phyloP scores from a whole-genome alignment of 208 protist genomes.

The Wallacemonas rigidus region DNA sequence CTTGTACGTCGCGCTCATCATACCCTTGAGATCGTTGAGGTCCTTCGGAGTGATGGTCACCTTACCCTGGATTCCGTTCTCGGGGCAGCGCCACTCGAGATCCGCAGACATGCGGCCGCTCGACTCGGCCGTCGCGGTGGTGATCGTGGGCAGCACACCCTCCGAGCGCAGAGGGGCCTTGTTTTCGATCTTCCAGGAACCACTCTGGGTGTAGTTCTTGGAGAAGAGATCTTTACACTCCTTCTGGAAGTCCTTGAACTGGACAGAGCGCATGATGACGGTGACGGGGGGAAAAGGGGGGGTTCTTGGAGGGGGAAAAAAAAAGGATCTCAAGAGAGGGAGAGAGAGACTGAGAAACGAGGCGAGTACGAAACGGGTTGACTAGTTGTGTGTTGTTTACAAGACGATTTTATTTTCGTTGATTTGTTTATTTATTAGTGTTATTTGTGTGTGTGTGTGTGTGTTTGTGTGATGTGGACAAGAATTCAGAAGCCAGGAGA shows the following conservation, averaged over 20 bases:
- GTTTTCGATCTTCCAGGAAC: constrained; percentile 73
- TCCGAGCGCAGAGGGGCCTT: constrained; percentile 53
- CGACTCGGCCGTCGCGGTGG: constrained; percentile 33
- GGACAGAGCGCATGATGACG: constrained; percentile 15
- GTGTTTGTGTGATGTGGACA: too few relatives aligned
- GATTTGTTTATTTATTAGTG: too few relatives aligned
- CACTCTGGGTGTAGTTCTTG: constrained; percentile 58
- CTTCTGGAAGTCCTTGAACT: constrained; percentile 88
- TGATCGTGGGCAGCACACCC: constrained; percentile 66
- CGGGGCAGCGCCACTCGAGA: constrained; percentile 65
- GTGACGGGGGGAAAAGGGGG: background rate
- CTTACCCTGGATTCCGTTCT: constrained; percentile 37
- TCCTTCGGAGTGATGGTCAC: constrained; percentile 44
- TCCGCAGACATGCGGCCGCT: constrained; percentile 48
- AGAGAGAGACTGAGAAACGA: background rate
- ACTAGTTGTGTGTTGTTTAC: too few relatives aligned
- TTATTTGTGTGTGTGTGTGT: too few relatives aligned
- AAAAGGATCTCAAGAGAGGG: background rate
- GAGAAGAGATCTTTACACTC: constrained; percentile 72
- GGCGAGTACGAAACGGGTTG: background rate
- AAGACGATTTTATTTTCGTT: too few relatives aligned
- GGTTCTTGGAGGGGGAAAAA: background rate
- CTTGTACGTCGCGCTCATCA: constrained; percentile 44
- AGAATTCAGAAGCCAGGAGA: too few relatives aligned
- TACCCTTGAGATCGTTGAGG: constrained; percentile 31